A percentile compares a stretch with the other conserved stretches of the same genome.
Conservation (phyloP, 129 eudicot genomes). For the Flaveria brownii region DNA sequence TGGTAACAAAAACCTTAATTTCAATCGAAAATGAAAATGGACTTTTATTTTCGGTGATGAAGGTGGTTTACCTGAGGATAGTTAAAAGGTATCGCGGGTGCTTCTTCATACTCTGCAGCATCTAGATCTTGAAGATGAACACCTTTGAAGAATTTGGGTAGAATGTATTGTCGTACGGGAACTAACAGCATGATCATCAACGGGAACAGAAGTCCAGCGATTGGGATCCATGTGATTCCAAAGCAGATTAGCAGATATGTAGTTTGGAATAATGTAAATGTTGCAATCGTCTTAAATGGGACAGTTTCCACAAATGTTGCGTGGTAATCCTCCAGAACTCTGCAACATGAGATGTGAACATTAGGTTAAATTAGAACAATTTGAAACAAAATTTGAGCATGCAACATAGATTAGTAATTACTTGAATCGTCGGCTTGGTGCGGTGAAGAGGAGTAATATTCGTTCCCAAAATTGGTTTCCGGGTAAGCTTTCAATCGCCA, state of each 20-base stretch:
- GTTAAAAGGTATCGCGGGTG: slow-evolving; percentile 76
- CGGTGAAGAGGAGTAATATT: slow-evolving; percentile 79
- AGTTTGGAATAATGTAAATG: slow-evolving; percentile 81
- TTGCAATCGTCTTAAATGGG: slow-evolving; percentile 77
- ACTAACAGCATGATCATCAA: slow-evolving; percentile 92
- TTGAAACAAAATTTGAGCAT: background rate
- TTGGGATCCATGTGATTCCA: slow-evolving; percentile 96
- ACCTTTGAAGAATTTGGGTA: slow-evolving; percentile 96
- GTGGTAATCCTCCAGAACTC: slow-evolving; percentile 95
- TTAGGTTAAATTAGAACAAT: background rate
- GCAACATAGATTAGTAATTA: slow-evolving; percentile 15
- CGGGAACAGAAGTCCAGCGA: slow-evolving; percentile 92
- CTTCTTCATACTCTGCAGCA: slow-evolving; percentile 95
- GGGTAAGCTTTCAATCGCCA: slow-evolving; percentile 97
- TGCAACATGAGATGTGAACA: slow-evolving; percentile 24
- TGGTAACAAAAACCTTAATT: no score
- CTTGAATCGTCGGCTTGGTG: slow-evolving; percentile 97
- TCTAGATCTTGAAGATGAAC: slow-evolving; percentile 93
- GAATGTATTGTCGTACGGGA: slow-evolving; percentile 83
- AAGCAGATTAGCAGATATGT: slow-evolving; percentile 70
- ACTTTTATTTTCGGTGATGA: background rate
- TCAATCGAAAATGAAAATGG: no score
- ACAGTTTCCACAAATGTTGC: slow-evolving; percentile 97
- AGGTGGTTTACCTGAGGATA: slow-evolving; percentile 46
- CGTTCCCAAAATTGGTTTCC: slow-evolving; percentile 99